A percentile compares a stretch with the other conserved stretches of the same genome.
These are phyloP conservation scores for Apiotrichum brassicae DNA, from an alignment of 1,284 basidiomycete species.

Conservation along the genomic window DNA sequence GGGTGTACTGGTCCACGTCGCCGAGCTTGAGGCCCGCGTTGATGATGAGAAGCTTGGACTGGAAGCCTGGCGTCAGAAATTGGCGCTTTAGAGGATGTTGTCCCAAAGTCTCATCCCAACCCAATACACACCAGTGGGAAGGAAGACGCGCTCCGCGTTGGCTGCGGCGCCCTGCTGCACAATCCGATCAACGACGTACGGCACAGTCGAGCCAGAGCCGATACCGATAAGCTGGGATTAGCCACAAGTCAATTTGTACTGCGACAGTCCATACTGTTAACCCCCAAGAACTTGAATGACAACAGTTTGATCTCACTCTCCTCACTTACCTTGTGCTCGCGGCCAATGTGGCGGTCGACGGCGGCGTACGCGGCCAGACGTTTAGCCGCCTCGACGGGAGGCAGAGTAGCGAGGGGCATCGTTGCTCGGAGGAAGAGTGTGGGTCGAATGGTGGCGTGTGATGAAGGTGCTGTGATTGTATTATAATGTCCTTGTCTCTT, in stretches of 20 bases:
- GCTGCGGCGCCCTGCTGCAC: constrained; percentile 69
- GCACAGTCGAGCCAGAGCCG: constrained; percentile 92
- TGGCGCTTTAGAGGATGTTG: neutral
- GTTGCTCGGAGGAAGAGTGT: neutral
- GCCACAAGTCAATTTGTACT: neutral
- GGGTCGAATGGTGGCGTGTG: constrained; percentile 8
- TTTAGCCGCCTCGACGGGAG: constrained; percentile 69
- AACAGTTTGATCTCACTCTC: too few relatives aligned
- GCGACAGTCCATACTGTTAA: too few relatives aligned
- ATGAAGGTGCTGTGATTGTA: too few relatives aligned
- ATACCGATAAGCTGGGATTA: constrained; percentile 71
- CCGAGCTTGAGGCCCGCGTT: constrained; percentile 72
- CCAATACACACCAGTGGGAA: constrained; percentile 66
- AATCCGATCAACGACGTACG: constrained; percentile 94
- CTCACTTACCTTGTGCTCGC: constrained; percentile 67
- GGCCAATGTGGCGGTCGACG: constrained; percentile 80
- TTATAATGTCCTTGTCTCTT: too few relatives aligned
- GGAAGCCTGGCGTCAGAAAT: constrained; percentile 64
- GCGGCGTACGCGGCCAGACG: constrained; percentile 88
- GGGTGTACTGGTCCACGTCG: constrained; percentile 84
- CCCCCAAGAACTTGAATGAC: too few relatives aligned
- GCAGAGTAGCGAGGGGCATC: constrained; percentile 8
- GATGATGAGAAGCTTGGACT: constrained; percentile 92
- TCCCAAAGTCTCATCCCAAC: neutral
- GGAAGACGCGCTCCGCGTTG: constrained; percentile 77